A percentile compares a stretch with the other conserved stretches of the same genome.
phyloP scores from a whole-genome alignment of 208 protist genomes.

The Crithidia expoeki region DNA sequence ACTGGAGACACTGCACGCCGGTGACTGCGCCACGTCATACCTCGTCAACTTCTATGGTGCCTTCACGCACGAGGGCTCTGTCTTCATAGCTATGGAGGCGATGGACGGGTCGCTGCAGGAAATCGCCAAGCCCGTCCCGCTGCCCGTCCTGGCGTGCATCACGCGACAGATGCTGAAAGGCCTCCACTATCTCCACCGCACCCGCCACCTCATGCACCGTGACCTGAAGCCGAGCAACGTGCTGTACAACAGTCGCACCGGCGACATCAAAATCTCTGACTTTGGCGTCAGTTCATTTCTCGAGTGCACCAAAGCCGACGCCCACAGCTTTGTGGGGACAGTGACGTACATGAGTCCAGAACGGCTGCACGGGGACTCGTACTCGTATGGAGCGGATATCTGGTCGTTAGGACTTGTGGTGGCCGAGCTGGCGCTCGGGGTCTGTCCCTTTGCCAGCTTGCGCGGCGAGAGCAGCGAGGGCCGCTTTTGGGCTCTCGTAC shows the following conservation, averaged over 20 bases:
- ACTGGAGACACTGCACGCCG: slow-evolving; percentile 81
- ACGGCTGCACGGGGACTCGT: slow-evolving; percentile 83
- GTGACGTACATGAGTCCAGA: slow-evolving; percentile 96
- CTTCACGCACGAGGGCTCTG: slow-evolving; percentile 84
- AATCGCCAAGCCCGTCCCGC: slow-evolving; percentile 60
- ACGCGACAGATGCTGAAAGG: slow-evolving; percentile 84
- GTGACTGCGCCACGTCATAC: slow-evolving; percentile 39
- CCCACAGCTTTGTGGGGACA: slow-evolving; percentile 92
- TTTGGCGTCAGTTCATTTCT: slow-evolving; percentile 94
- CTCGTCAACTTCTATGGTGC: slow-evolving; percentile 91
- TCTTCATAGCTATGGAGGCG: slow-evolving; percentile 92
- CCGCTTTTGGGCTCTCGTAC: slow-evolving; percentile 85
- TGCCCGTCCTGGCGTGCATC: slow-evolving; percentile 60
- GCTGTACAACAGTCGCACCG: slow-evolving; percentile 86
- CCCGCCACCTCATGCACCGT: slow-evolving; percentile 93
- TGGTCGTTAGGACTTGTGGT: slow-evolving; percentile 93
- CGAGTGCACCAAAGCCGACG: slow-evolving; percentile 83
- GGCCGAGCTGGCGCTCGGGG: slow-evolving; percentile 86
- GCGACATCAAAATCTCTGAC: slow-evolving; percentile 92
- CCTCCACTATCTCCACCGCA: slow-evolving; percentile 88
- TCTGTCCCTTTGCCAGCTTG: slow-evolving; percentile 74
- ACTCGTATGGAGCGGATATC: slow-evolving; percentile 93
- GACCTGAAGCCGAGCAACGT: slow-evolving; percentile 99
- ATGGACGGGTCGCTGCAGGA: slow-evolving; percentile 89
- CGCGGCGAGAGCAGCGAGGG: slow-evolving; percentile 67